Conservation (phyloP, 1,284 basidiomycete species). For the Pseudomicrostroma phylloplanum region DNA sequence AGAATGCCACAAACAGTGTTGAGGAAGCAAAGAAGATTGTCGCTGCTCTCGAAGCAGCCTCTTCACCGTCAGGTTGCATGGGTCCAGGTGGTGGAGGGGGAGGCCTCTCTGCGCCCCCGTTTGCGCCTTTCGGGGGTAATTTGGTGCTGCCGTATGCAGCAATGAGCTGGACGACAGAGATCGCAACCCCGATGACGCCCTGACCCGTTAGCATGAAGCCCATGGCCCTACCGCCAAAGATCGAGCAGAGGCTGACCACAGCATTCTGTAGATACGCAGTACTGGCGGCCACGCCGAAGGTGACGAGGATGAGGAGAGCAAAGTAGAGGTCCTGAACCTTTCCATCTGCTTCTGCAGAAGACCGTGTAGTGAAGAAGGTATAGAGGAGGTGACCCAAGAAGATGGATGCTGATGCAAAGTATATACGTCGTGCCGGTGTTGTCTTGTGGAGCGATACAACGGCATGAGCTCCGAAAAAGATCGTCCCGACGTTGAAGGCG, state of each 20-base stretch:
- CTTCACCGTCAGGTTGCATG: too few relatives aligned
- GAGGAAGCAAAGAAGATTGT: slow-evolving; percentile 5
- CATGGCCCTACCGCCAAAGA: slow-evolving; percentile 37
- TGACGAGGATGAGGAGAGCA: slow-evolving; percentile 19
- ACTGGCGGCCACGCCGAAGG: slow-evolving; percentile 27
- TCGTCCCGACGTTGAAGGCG: slow-evolving; percentile 36
- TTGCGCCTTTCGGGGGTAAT: not conserved
- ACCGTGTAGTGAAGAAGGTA: slow-evolving; percentile 19
- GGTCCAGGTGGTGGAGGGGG: not conserved
- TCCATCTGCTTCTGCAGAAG: slow-evolving; percentile 3
- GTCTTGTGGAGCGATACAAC: slow-evolving; percentile 9
- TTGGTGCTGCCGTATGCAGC: slow-evolving; percentile 19
- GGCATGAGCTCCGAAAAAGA: slow-evolving; percentile 30
- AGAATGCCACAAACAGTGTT: slow-evolving; percentile 1
- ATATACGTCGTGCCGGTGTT: slow-evolving; percentile 8
- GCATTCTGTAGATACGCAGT: slow-evolving; percentile 42
- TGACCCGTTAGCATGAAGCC: slow-evolving; percentile 43
- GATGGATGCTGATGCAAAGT: slow-evolving; percentile 5
- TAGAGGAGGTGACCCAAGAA: slow-evolving; percentile 14
- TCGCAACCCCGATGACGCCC: slow-evolving; percentile 34
- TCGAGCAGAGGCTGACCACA: slow-evolving; percentile 37
- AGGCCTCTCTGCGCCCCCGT: not conserved
- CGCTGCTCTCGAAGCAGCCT: slow-evolving; percentile 1
- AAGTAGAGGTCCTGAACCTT: slow-evolving; percentile 21
- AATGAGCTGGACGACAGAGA: slow-evolving; percentile 33